Base-by-base conservation (phyloP, 106 monocot species). In the Apostasia shenzhenica region DNA sequence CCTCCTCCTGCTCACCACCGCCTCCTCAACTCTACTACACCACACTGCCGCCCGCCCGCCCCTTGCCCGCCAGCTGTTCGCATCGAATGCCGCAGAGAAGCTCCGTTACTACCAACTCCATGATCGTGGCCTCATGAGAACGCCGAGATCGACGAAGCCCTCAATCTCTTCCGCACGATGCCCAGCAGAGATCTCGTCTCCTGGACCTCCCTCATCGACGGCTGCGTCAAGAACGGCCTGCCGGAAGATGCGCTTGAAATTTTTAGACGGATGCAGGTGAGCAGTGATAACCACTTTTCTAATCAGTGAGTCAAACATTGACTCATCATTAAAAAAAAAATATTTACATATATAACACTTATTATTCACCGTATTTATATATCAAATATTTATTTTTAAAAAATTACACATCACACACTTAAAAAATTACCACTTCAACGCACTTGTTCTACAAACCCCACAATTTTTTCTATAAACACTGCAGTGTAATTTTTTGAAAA, bases 141-240 rank as follows among this genome's bases (percentile, higher is more conserved):
- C 41, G 68, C 70, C 50, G 63, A 73, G 48, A 70, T 79, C 39
- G 75, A 65, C 12, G 54, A 47, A 4, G 82, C 82, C 12, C 46
- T 80, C 9, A 45, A 66, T 5, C 6, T 79, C 49, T 86, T 86
- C 61, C 44, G 63, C 42, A 41, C 10, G 3, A 79, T 80, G 73
- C 70, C 55, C 8, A 2, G 4, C 2, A 47, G 69, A 44, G 79
- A 82, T 66, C 79, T 46, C 45, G 66, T 86, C 14, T 76, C 86
- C 8, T 86, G 86, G 82, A 86, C 86, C 2, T 82, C 75, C 37
- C 41, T 86, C 42, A 79, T 86, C 49, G 76, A 79, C 14, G 89
- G 85, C 55, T 81, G 68, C 70, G 80, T 78, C 67, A 78, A 80
- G 66, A 89, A 85, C 48, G 85, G 85, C 6, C 49, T 65, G 3